Conservation (phyloP, 2,329 filamentous ascomycete species). For the Diaporthe destruens region DNA sequence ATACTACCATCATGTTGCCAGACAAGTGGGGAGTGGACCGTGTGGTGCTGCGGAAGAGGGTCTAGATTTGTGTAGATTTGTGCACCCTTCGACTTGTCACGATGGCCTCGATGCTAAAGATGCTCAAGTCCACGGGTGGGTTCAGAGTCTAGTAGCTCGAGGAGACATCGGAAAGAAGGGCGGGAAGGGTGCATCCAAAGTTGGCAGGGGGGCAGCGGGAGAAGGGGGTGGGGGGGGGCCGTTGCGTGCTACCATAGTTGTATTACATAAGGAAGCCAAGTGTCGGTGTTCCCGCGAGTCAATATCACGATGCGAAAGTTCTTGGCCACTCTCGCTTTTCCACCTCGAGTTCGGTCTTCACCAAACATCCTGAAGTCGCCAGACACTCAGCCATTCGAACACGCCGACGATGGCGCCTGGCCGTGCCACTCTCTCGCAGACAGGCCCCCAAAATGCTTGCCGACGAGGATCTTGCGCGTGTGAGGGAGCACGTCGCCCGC, state of each 20-base stretch:
- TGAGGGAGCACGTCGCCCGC: slow-evolving; percentile 26
- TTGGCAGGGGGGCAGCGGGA: too few relatives aligned
- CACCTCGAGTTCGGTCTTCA: background rate
- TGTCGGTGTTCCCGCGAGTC: slow-evolving; percentile 9
- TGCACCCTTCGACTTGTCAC: too few relatives aligned
- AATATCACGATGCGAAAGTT: background rate
- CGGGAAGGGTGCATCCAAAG: slow-evolving; percentile 4
- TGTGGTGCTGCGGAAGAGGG: too few relatives aligned
- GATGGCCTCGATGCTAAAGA: too few relatives aligned
- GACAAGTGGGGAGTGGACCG: too few relatives aligned
- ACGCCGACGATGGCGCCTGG: slow-evolving; percentile 3
- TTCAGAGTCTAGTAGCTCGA: background rate
- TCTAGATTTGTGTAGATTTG: too few relatives aligned
- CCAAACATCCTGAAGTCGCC: background rate
- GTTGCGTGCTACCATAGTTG: background rate
- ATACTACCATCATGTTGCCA: too few relatives aligned
- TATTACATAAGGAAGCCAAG: slow-evolving; percentile 29
- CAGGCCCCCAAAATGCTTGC: slow-evolving; percentile 11
- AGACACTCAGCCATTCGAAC: background rate
- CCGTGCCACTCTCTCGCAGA: background rate
- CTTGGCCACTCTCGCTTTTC: slow-evolving; percentile 23
- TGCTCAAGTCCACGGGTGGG: too few relatives aligned
- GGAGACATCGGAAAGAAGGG: background rate
- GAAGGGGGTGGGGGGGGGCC: too few relatives aligned
- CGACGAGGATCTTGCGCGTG: slow-evolving; percentile 20